Conservation (phyloP, 495 filamentous ascomycete genomes). For the Hypoxylon cercidicola region DNA sequence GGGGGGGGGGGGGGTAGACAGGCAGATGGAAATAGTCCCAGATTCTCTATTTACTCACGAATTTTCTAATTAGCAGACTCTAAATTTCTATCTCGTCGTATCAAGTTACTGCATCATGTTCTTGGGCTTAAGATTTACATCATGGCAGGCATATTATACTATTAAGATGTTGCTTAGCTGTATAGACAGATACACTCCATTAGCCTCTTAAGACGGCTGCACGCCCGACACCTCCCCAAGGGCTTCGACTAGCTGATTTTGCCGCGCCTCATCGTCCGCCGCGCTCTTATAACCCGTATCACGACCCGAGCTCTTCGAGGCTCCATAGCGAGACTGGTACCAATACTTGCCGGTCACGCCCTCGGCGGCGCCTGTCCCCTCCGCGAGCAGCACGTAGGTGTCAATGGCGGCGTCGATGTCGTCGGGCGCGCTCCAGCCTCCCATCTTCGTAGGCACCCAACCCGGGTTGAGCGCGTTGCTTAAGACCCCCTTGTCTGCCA, state of each 20-base stretch:
- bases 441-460: conserved; percentile 73
- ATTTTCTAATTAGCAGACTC: too few relatives aligned
- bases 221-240: conserved; percentile 33
- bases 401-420: conserved; percentile 58
- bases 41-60: too few relatives aligned
- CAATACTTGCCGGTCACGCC: conserved; percentile 44
- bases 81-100: too few relatives aligned
- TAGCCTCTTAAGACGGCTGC: conserved; percentile 19
- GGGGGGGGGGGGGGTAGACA: too few relatives aligned
- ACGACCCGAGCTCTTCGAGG: conserved; percentile 7
- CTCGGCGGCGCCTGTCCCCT: conserved; percentile 47
- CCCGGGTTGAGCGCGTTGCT: conserved; percentile 67
- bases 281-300: conserved; percentile 20
- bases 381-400: conserved; percentile 58
- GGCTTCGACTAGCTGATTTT: conserved; percentile 29
- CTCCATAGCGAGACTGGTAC: conserved; percentile 19
- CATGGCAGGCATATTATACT: too few relatives aligned
- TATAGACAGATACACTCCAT: neutral
- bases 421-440: conserved; percentile 60
- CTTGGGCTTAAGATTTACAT: too few relatives aligned
- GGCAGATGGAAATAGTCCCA: too few relatives aligned
- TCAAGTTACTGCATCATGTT: too few relatives aligned
- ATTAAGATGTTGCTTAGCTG: too few relatives aligned
- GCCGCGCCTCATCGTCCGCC: conserved; percentile 36
- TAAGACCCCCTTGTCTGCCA: conserved; percentile 56